Percentiles rank a stretch among this genome's conserved stretches.
Evolutionary conservation across 352 stramenopile species (phyloP).

Genomic region (Phytophthora europaea): DNA sequence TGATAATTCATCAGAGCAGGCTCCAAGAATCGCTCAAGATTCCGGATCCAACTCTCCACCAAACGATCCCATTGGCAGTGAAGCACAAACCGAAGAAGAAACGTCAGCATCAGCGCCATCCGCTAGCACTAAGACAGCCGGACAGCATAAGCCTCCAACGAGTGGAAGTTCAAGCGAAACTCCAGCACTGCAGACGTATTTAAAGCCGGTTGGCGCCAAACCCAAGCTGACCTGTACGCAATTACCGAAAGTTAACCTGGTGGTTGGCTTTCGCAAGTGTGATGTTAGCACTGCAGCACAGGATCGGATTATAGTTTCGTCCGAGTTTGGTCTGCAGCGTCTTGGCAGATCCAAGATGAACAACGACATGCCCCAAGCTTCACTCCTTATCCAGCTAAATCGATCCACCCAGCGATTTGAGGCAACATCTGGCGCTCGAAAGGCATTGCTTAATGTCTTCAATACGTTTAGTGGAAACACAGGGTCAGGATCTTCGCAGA

Average conservation of each 20-base stretch:
- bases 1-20: constrained; percentile 15
- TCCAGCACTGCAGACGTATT: constrained; percentile 15
- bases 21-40: constrained; percentile 1
- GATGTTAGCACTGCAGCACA: constrained; percentile 30
- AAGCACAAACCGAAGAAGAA: constrained; percentile 35
- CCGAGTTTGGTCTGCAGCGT: constrained; percentile 38
- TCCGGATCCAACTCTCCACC: constrained; percentile 3
- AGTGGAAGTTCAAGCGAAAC: constrained; percentile 15
- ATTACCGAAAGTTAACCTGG: constrained; percentile 57
- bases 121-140: constrained; percentile 2
- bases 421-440: constrained; percentile 36
- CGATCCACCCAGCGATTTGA: constrained; percentile 30
- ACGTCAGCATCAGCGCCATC: constrained; percentile 12
- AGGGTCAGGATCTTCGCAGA: constrained; percentile 31
- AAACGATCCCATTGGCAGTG: constrained; percentile 30
- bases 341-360: constrained; percentile 20
- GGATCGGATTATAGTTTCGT: constrained; percentile 43
- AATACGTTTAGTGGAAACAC: constrained; percentile 44
- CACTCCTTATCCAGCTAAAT: constrained; percentile 33
- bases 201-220: constrained; percentile 40
- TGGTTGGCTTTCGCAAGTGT: constrained; percentile 54
- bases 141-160: constrained; percentile 11
- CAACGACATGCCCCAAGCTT: constrained; percentile 16
- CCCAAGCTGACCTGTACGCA: constrained; percentile 48
- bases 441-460: constrained; percentile 50